Evolutionary conservation across 768 basidiomycete species (phyloP).

Genomic region (Podaxis rugospora): DNA sequence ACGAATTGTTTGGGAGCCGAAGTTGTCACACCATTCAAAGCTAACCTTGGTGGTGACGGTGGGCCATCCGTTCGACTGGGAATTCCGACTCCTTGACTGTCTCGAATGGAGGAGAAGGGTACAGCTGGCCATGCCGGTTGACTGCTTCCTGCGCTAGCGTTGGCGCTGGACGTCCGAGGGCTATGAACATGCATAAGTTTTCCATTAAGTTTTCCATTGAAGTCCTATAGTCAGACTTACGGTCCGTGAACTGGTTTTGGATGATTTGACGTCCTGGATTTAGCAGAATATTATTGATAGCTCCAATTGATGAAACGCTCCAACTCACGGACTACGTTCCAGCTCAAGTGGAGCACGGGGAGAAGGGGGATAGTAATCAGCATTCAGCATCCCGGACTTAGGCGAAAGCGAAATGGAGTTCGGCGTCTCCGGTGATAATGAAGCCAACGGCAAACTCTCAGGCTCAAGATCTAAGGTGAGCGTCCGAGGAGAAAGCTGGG

Average conservation of each 20-base stretch:
- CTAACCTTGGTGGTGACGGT: constrained; percentile 56
- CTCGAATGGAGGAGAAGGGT: constrained; percentile 26
- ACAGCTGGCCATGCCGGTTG: constrained; percentile 36
- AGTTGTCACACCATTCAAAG: constrained; percentile 67
- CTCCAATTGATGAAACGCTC: neutral
- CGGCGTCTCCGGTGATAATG: constrained; percentile 29
- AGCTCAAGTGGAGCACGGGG: neutral
- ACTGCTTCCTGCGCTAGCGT: neutral
- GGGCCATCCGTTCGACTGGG: constrained; percentile 24
- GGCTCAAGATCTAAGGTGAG: constrained; percentile 37
- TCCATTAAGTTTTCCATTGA: neutral
- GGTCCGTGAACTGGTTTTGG: constrained; percentile 2
- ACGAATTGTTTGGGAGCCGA: constrained; percentile 48
- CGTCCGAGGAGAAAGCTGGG: constrained; percentile 60
- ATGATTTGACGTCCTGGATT: neutral
- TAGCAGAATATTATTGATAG: neutral
- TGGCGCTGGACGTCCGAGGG: constrained; percentile 10
- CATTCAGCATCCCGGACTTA: constrained; percentile 3
- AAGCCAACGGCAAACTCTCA: constrained; percentile 25
- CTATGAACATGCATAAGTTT: neutral
- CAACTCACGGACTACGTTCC: neutral
- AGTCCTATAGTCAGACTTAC: constrained; percentile 10
- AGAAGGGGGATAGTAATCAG: constrained; percentile 1
- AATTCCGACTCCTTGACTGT: constrained; percentile 24
- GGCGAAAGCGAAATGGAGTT: constrained; percentile 23